These are phyloP conservation scores for Fusarium sp. DNA, from an alignment of 2,329 filamentous ascomycete genomes.

Conservation along the genomic window DNA sequence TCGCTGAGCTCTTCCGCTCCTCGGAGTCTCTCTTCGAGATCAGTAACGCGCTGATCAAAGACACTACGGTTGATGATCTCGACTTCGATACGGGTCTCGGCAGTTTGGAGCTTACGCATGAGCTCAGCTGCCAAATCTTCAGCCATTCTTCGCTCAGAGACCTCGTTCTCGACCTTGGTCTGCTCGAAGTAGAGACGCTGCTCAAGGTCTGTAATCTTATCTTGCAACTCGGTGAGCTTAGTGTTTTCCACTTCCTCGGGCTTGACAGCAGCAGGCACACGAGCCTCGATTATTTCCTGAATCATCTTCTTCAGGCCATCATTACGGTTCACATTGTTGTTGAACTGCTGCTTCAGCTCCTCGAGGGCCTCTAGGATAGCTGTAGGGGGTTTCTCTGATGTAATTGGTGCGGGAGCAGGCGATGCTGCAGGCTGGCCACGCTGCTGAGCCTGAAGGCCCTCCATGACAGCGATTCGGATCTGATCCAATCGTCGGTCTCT, in stretches of 20 bases:
- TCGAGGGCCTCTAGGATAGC: slow-evolving; percentile 77
- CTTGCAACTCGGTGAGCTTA: slow-evolving; percentile 72
- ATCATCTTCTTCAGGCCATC: slow-evolving; percentile 74
- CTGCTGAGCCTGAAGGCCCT: slow-evolving; percentile 77
- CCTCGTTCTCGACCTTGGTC: slow-evolving; percentile 65
- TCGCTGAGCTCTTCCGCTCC: slow-evolving; percentile 75
- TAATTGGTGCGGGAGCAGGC: slow-evolving; percentile 39
- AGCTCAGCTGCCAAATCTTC: slow-evolving; percentile 70
- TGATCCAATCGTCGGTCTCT: slow-evolving; percentile 87
- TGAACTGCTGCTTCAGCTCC: slow-evolving; percentile 70
- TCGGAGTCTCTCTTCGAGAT: slow-evolving; percentile 78
- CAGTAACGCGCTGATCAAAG: slow-evolving; percentile 73
- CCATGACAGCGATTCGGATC: slow-evolving; percentile 80
- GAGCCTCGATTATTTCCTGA: slow-evolving; percentile 73
- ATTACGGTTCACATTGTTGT: slow-evolving; percentile 47
- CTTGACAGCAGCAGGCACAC: slow-evolving; percentile 67
- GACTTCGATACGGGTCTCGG: slow-evolving; percentile 72
- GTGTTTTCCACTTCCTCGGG: slow-evolving; percentile 67
- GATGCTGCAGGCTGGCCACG: slow-evolving; percentile 56
- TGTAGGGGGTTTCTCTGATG: slow-evolving; percentile 50
- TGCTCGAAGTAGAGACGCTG: slow-evolving; percentile 67
- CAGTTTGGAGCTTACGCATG: slow-evolving; percentile 68
- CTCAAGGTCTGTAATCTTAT: slow-evolving; percentile 73
- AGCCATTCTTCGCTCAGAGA: slow-evolving; percentile 63
- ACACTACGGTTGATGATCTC: slow-evolving; percentile 74